Evolutionary conservation across 352 stramenopile genomes (phyloP), one percentile per base, ranked within the genome.

Genomic region (Globisporangium splendens): DNA sequence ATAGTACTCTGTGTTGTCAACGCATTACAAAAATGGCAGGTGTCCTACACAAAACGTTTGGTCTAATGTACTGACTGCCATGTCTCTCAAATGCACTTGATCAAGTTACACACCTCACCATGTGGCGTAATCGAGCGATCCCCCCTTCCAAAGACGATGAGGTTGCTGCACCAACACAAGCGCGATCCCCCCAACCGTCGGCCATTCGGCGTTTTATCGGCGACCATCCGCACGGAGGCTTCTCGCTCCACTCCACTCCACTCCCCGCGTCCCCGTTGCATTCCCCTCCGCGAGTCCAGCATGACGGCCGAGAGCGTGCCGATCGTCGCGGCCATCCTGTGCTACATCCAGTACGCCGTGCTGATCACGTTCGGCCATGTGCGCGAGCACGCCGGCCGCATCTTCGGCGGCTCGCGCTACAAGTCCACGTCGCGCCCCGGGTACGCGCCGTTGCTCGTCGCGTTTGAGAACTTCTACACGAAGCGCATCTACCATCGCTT

Each of bases 381-480:
- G 35, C 69, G 71, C 22, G 70, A 79, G 31, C 58, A 63, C 42
- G 59, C 50, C 53, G 70, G 66, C 35, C 55, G 50, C 20, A 46
- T 77, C 44, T 68, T 59, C 11, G 71, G 71, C 21, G 49, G 52
- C 38, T 78, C 69, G 50, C 62, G 71, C 15, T 79, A 79, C 60
- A 54, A 71, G 12, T 54, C 33, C 20, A 22, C 22, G 17, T 24
- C 46, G n/a, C 62, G 59, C 17, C 52, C 33, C 6, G 81, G 72
- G 4, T 97, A 83, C 61, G 86, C 91, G 12, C 77, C 88, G 5
- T 72, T 98, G 2, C 78, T 98, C 57, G 91, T 97, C 48, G 83
- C 73, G 8, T 98, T 83, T 73, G 95, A 98, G 59, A 97, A 96
- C 66, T 98, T 98, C 59, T 98, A 98, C 68, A 97, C 86, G 0